Evolutionary conservation across 1,284 basidiomycete genomes (phyloP), one percentile per base, ranked within the genome.

Genomic region (Cutaneotrichosporon sp.): DNA sequence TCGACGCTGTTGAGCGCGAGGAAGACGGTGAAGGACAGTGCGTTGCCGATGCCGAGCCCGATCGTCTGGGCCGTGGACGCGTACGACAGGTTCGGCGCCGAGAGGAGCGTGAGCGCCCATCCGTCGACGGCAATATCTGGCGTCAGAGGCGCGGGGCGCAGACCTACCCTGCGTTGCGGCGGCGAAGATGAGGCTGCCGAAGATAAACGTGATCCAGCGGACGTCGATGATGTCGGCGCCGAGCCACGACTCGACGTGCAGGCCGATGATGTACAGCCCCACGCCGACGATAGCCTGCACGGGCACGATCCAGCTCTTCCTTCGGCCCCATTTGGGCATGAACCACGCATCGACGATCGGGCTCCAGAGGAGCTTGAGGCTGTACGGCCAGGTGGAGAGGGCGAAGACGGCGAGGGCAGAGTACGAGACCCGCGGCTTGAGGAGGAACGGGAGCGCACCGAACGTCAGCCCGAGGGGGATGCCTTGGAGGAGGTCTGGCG

Each of bases 221-320:
- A 98, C 81, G 74, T 96, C 83, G 34, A 92, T 82, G 42, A 81
- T 82, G 16, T 91, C 87, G 63, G 87, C 82, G 47, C 88, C 83
- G 66, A 99, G 80, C 60, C 96, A 80, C 57, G 80, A 81, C 62
- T 91, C 82, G 8, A 90, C 86, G 62, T 87, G 84, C 49, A 82
- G 76, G 2, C 92, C 88, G 55, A 98, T 87, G 71, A 88, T 85
- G 64, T 92, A 79, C 84, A 99, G 88, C 60, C 91, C 79, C 43
- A 83, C 78, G 24, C 92, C 96, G 41, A 97, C 88, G 59, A 93
- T 82, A 26, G 86, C 73, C 75, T 99, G 96, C 78, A 98, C 94
- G 39, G 96, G 96, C 56, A 98, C 87, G 67, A 99, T 97, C 96
- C 96, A 99, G 55, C 88, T 92, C 76, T 97, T 98, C 59, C 96